Percentiles rank a stretch among this genome's conserved stretches.
phyloP scores from a whole-genome alignment of 2,329 filamentous ascomycete genomes.

The Thelonectria discophora region DNA sequence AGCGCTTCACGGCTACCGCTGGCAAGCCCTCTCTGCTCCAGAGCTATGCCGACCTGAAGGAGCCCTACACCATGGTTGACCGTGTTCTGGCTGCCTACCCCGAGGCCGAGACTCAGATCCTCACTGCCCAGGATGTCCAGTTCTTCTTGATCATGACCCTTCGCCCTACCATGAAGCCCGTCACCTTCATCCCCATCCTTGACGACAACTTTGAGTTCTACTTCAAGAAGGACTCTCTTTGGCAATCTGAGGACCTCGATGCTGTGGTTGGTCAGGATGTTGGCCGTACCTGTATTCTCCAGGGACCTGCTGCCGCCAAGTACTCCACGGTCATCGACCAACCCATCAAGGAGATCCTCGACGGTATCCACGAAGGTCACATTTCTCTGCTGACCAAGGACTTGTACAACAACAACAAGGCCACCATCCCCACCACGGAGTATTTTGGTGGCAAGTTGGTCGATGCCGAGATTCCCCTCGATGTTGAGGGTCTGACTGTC shows the following conservation, averaged over 20 bases:
- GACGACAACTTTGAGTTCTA: slow-evolving; percentile 99
- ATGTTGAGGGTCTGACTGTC: slow-evolving; percentile 86
- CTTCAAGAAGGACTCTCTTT: slow-evolving; percentile 99
- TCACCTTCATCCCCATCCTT: slow-evolving; percentile 93
- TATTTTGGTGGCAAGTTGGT: slow-evolving; percentile 94
- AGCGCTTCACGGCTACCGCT: slow-evolving; percentile 82
- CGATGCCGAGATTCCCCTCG: slow-evolving; percentile 74
- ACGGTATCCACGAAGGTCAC: slow-evolving; percentile 88
- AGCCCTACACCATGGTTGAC: slow-evolving; percentile 81
- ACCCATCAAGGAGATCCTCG: slow-evolving; percentile 93
- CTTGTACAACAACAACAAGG: slow-evolving; percentile 77
- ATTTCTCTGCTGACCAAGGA: slow-evolving; percentile 83
- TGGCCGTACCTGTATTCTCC: slow-evolving; percentile 92
- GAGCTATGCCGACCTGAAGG: slow-evolving; percentile 85
- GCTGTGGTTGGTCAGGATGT: slow-evolving; percentile 97
- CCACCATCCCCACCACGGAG: slow-evolving; percentile 83
- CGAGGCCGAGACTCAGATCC: slow-evolving; percentile 87
- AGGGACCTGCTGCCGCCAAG: slow-evolving; percentile 91
- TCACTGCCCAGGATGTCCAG: slow-evolving; percentile 98
- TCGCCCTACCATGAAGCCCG: slow-evolving; percentile 91
- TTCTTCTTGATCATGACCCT: slow-evolving; percentile 95
- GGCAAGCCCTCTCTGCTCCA: slow-evolving; percentile 86
- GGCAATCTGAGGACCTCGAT: slow-evolving; percentile 98
- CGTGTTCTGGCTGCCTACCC: slow-evolving; percentile 85
- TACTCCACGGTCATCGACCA: slow-evolving; percentile 92